Evolutionary conservation across 2,329 filamentous ascomycete species (phyloP).

Genomic region (Trichoderma sp.): DNA sequence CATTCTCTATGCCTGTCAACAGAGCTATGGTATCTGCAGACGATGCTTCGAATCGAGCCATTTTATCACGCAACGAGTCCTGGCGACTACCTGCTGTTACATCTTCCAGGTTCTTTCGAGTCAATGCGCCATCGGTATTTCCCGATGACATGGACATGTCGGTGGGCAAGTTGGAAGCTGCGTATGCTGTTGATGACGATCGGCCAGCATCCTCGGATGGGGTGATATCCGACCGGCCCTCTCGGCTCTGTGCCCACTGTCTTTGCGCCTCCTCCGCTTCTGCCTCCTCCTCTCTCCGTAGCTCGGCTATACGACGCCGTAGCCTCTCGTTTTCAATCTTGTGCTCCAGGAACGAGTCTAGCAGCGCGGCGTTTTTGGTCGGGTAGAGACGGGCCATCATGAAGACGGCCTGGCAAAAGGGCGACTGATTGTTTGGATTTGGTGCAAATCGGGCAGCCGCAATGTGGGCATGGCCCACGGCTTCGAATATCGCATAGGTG

Average conservation of each 20-base stretch:
- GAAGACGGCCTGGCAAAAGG: conserved; percentile 85
- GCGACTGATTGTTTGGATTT: conserved; percentile 61
- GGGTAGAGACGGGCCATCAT: conserved; percentile 91
- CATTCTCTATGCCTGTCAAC: conserved; percentile 85
- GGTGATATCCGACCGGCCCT: conserved; percentile 53
- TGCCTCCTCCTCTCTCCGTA: conserved; percentile 81
- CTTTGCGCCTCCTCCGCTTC: conserved; percentile 67
- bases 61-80: conserved; percentile 80
- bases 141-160: conserved; percentile 60
- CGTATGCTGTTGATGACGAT: conserved; percentile 33
- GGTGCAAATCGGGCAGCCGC: conserved; percentile 64
- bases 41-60: conserved; percentile 74
- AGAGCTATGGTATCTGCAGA: conserved; percentile 85
- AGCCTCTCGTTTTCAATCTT: conserved; percentile 94
- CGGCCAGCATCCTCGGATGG: conserved; percentile 46
- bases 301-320: conserved; percentile 76
- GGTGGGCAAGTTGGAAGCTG: conserved; percentile 33
- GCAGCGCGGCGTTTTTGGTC: conserved; percentile 76
- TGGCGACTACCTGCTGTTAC: conserved; percentile 62
- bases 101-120: conserved; percentile 76
- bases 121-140: conserved; percentile 69
- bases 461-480: conserved; percentile 89
- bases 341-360: conserved; percentile 93
- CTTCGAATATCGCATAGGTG: conserved; percentile 77
- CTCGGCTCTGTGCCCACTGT: conserved; percentile 59